Evolutionary conservation across 169 alveolate species (phyloP), one percentile per base, ranked within the genome.

Genomic region (Plasmodium blacklocki): DNA sequence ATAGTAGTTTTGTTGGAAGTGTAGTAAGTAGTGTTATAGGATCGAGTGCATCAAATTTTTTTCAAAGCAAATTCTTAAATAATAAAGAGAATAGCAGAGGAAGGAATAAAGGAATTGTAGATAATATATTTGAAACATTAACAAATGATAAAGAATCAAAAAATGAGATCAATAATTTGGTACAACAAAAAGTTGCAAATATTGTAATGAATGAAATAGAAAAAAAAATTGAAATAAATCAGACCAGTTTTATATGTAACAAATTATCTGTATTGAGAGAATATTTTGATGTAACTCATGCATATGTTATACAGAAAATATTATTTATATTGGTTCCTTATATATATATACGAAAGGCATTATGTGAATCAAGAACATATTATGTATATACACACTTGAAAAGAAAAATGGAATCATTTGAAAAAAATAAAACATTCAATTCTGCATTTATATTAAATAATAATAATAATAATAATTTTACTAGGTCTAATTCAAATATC

Each of bases 321-420:
- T 11, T 80, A 3, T 80, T 80, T 71, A 80, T 80, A n/a, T 50
- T 80, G 14, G n/a, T 80, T 3, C 90, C 90, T 8, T 80, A 80
- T 80, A 49, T 80, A 72, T 80, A 80, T 72, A 80, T 80, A 67
- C 83, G 80, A 18, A 80, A 56, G 21, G 90, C 90, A 5, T 43
- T 80, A 15, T 80, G 78, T 68, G 90, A 80, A 71, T 80, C 90
- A 1, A 29, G 90, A 60, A 80, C 90, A 4, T 80, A 80, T 43
- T 80, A 80, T 80, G 90, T 80, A 45, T 80, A 80, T 80, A 68
- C 26, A 21, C 90, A 80, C 23, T 66, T 80, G 50, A 72, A 80
- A 45, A 67, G 60, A 43, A 80, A 67, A 72, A 80, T 80, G 73
- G 76, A 72, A 18, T 59, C 45, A 4, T 50, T 29, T 12, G 29